phyloP scores from a whole-genome alignment of 1,284 basidiomycete species.

The Hemileccinum hortonii region DNA sequence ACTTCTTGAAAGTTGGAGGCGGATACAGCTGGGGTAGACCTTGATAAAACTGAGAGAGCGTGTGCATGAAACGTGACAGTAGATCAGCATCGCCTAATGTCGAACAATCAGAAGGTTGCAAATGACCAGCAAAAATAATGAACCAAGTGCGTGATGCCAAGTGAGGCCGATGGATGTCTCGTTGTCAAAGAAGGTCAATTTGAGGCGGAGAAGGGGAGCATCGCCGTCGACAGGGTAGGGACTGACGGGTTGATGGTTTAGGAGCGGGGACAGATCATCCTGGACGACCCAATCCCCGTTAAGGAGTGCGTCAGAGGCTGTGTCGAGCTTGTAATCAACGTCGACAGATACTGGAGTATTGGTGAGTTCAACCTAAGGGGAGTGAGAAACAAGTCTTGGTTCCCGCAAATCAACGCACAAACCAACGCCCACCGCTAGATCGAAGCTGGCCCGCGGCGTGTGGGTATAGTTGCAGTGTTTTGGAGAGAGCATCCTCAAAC shows the following conservation, averaged over 20 bases:
- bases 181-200: constrained; percentile 23
- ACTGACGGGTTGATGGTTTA: constrained; percentile 12
- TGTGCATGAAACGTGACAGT: constrained; percentile 30
- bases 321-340: constrained; percentile 8
- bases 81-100: constrained; percentile 30
- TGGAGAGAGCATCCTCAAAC: constrained; percentile 29
- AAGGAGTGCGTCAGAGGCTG: constrained; percentile 12
- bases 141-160: constrained; percentile 34
- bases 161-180: constrained; percentile 34
- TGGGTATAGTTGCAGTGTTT: constrained; percentile 24
- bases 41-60: constrained; percentile 30
- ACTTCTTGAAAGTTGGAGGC: constrained; percentile 23
- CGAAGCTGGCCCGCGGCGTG: constrained; percentile 29
- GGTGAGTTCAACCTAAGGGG: constrained; percentile 25
- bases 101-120: background rate
- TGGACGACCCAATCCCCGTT: constrained; percentile 29
- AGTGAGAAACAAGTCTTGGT: constrained; percentile 2
- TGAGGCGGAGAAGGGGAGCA: constrained; percentile 28
- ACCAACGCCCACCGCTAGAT: constrained; percentile 23
- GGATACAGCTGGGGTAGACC: constrained; percentile 5
- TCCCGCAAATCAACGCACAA: constrained; percentile 16
- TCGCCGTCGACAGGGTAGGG: constrained; percentile 14
- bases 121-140: background rate
- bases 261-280: constrained; percentile 22
- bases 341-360: constrained; percentile 20